phyloP scores from a whole-genome alignment of 1,284 basidiomycete species.

The Irpex lacteus region DNA sequence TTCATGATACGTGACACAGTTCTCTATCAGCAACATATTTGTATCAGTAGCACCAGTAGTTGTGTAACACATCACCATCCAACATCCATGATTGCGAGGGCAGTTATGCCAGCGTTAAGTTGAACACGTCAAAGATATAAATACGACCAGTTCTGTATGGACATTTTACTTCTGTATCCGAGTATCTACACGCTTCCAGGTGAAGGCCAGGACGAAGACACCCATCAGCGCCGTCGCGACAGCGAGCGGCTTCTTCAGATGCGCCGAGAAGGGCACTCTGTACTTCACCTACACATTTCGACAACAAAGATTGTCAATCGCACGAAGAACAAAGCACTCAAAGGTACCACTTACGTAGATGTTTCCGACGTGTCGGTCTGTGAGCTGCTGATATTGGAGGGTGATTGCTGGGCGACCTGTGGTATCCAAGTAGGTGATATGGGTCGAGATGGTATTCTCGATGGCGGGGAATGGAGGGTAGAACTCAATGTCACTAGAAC shows the following conservation, averaged over 20 bases:
- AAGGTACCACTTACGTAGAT: conserved; percentile 59
- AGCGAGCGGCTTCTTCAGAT: conserved; percentile 81
- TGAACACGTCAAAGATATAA: background rate
- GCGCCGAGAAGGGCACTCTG: conserved; percentile 71
- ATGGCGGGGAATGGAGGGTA: conserved; percentile 77
- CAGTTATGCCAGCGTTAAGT: background rate
- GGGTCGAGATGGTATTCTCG: conserved; percentile 56
- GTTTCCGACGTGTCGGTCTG: conserved; percentile 73
- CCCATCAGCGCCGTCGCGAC: conserved; percentile 67
- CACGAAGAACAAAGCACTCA: conserved; percentile 4
- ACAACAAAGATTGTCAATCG: background rate
- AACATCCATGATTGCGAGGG: background rate
- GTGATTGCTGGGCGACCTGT: conserved; percentile 80
- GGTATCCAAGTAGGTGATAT: conserved; percentile 93
- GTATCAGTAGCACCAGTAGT: background rate
- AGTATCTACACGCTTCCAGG: conserved; percentile 63
- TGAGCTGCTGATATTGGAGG: conserved; percentile 73
- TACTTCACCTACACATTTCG: conserved; percentile 70
- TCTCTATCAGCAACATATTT: background rate
- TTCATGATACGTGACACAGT: background rate
- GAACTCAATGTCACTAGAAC: conserved; percentile 71
- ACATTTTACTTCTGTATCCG: conserved; percentile 51
- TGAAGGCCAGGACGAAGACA: conserved; percentile 60
- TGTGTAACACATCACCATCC: background rate
- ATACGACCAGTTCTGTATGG: background rate